Evolutionary conservation across 2,329 filamentous ascomycete genomes (phyloP).

Genomic region (Fusarium sp.): DNA sequence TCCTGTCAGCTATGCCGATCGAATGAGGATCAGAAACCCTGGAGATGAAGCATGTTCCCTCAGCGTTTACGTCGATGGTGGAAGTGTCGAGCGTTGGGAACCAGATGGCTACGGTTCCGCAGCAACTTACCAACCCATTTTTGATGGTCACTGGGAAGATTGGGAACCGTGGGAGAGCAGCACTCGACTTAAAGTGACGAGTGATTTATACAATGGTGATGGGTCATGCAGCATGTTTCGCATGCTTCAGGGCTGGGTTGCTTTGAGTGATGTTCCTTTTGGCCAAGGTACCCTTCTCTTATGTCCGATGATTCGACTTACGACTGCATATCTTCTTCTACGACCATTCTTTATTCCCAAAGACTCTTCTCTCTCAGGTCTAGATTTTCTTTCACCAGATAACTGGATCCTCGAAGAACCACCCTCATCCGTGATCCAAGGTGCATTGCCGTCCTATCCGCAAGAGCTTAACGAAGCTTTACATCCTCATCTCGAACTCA

Average conservation of each 20-base stretch:
- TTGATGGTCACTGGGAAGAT: conserved; percentile 76
- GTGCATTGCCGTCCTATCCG: conserved; percentile 73
- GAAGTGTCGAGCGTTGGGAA: conserved; percentile 75
- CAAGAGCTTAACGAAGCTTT: conserved; percentile 74
- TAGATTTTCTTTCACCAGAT: conserved; percentile 54
- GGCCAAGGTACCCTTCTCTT: conserved; percentile 77
- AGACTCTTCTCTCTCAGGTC: conserved; percentile 54
- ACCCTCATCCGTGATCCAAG: conserved; percentile 69
- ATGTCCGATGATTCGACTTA: conserved; percentile 75
- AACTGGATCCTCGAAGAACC: conserved; percentile 67
- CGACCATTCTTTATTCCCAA: conserved; percentile 75
- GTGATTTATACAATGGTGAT: conserved; percentile 78
- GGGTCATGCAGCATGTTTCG: conserved; percentile 80
- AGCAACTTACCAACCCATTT: conserved; percentile 73
- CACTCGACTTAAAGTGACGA: conserved; percentile 70
- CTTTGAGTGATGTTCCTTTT: conserved; percentile 71
- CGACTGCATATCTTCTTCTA: conserved; percentile 80
- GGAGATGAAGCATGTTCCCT: conserved; percentile 66
- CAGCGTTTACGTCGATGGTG: conserved; percentile 72
- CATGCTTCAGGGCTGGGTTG: conserved; percentile 83
- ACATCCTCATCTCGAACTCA: conserved; percentile 76
- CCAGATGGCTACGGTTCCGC: conserved; percentile 68
- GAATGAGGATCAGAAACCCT: conserved; percentile 63
- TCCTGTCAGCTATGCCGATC: conserved; percentile 72
- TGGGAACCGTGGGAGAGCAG: conserved; percentile 81